Base-by-base conservation (phyloP, 2,329 filamentous ascomycete species). In the Myrmaecium sp. region DNA sequence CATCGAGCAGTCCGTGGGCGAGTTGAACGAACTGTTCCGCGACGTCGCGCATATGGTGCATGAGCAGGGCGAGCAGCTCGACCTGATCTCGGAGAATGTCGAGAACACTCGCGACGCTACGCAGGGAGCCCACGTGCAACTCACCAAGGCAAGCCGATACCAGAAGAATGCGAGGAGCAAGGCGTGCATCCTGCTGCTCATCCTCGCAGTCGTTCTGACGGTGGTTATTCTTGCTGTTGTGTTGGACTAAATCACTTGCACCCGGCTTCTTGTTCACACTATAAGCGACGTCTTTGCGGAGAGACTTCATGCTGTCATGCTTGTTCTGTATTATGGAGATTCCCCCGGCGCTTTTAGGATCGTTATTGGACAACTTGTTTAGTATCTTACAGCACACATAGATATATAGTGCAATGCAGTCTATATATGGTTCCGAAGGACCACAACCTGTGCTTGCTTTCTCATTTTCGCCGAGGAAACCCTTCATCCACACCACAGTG, bases 11-110 rank as follows among this genome's bases (percentile, higher is more conserved):
- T 83, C 80, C 29, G 89, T 98, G 5, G 79, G 79, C 29, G 89
- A 98, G 44, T 60, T 98, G 35, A 98, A 98, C 43, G 89, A 95
- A 45, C 66, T 98, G 22, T 98, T 98, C 63, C 69, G 84, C 35
- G 86, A 98, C 58, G 83, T 98, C n/a, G 89, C 86, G 24, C 83
- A 93, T 51, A 94, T 98, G 51, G 84, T 98, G 26, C 72, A 72
- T 33, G 86, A 95, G 55, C 89, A 98, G 56, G 89, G 89, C 26
- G 79, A 82, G 40, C 71, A 80, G 52, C 62, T 98, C 16, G 77
- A 86, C 44, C 79, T 79, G 11, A 92, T 98, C 42, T 74, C 73
- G 34, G 75, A 81, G 40, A 94, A 94, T 41, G 81, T 95, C 5
- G 73, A 89, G 50, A 74, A 74, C 35, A 79, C 84, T 23, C 68